Base-by-base conservation (phyloP, 148 eudicot genomes). In the Rhododendron griersonianum region DNA sequence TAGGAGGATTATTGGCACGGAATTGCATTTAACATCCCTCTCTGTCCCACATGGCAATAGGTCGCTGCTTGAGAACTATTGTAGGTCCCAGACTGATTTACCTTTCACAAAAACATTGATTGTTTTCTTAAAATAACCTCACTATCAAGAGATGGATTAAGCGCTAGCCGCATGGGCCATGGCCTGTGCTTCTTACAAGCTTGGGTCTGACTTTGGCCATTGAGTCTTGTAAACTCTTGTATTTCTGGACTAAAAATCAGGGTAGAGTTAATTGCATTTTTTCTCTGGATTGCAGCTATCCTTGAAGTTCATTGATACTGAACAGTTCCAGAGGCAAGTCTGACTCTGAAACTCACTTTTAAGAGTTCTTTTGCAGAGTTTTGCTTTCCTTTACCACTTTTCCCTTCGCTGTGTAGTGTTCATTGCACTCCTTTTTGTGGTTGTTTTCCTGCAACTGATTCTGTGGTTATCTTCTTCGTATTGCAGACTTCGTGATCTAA, bases 401-500 rank as follows among this genome's bases (percentile, higher is more conserved):
- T 0, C 65, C 6, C 44, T 25, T 51, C 51, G 5, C 33, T 78
- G n/a, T 80, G 21, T 2, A 37, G 16, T 10, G 18, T 23, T 82
- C 84, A 59, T 45, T 83, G 75, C 85, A 44, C 16, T 71, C 28
- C 6, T 65, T 55, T 30, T 44, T 44, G 57, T 33, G 47, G 23
- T n/a, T 15, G 28, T 51, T 74, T 83, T 47, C 77, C 11, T 10
- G 25, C 65, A 51, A 85, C 88, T 84, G 76, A 53, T 78, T 1
- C 65, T 51, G 53, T 80, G 78, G 53, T 28, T 69, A 44, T 85
- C 78, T 69, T 23, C 48, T 11, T 71, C 41, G 21, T 39, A 81
- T 82, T 91, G 91, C 92, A 93, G 96, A 85, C 92, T 93, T 77
- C 96, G 93, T 44, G 96, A 93, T 85, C 92, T 93, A 51, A 93